Base-by-base conservation (phyloP, 108 stramenopile genomes). In the Seminavis robusta region DNA sequence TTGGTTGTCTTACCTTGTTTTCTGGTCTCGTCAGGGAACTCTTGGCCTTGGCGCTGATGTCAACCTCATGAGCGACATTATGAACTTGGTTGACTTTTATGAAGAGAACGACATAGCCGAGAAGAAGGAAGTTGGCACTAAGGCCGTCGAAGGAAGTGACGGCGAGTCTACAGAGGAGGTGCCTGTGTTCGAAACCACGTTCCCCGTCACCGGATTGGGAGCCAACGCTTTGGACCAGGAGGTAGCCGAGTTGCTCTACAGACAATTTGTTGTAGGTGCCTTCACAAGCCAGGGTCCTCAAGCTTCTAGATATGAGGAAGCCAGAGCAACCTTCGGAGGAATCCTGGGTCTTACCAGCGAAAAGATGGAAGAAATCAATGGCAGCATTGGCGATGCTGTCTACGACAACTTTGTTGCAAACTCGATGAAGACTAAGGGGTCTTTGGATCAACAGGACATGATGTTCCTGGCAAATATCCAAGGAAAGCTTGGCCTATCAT, bases 381-480 rank as follows among this genome's bases (percentile, higher is more conserved):
- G 76, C 56, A 80, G 45, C 53, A 92, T 94, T 40, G 90, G 84
- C 21, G 64, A 67, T 25, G 74, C 82, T 48, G 86, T 94, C 26
- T 94, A 89, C 64, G 90, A 92, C 66, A 94, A 94, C 71, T 89
- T 81, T 65, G 76, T 94, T 17, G 69, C 79, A 19, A 77, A 87
- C 50, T 52, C 85, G 9, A 78, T 94, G 74, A 61, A 65, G 25
- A 77, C 71, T 26, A 94, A 94, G 83, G 84, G 79, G 1, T 49
- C 79, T 13, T 59, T 94, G 43, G 94, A 94, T 55, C 90, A 94
- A 65, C 94, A 94, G 65, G 94, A 94, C 43, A 90, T 94, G 88
- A 94, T 94, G 94, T 88, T 89, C 77, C 74, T 94, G 17, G 86
- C 86, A 11, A 89, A 88, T 51, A 89, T 94, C 26, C 87, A 92